These are phyloP conservation scores for Erythrobasidium hasegawianum DNA, from an alignment of 1,284 basidiomycete species.

Conservation along the genomic window DNA sequence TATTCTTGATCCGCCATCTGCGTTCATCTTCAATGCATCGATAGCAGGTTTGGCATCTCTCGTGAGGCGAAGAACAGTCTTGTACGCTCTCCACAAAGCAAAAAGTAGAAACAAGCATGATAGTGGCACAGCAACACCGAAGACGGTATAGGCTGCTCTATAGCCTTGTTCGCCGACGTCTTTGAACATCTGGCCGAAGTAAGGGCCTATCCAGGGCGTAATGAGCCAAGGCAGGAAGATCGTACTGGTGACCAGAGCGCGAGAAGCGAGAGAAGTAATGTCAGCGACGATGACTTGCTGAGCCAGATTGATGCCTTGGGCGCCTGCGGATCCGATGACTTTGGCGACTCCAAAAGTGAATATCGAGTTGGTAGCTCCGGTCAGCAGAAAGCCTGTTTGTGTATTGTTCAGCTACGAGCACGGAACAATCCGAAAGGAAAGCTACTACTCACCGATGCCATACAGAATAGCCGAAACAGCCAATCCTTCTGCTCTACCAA, in stretches of 20 bases:
- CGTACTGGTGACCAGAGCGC: conserved; percentile 45
- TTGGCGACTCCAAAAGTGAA: conserved; percentile 40
- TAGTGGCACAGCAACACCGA: conserved; percentile 44
- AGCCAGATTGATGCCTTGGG: conserved; percentile 45
- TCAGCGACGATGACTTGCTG: conserved; percentile 47
- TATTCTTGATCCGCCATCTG: conserved; percentile 1
- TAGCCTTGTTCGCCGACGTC: conserved; percentile 43
- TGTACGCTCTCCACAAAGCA: conserved; percentile 15
- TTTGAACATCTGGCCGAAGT: conserved; percentile 42
- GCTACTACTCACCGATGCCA: conserved; percentile 36
- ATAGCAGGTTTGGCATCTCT: background rate
- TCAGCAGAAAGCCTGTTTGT: conserved; percentile 40
- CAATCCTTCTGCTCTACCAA: conserved; percentile 46
- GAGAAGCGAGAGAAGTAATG: conserved; percentile 45
- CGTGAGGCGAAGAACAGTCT: conserved; percentile 2
- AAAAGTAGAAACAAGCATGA: conserved; percentile 34
- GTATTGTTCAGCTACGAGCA: background rate
- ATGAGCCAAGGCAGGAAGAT: conserved; percentile 46
- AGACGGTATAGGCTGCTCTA: conserved; percentile 43
- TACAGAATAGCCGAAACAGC: conserved; percentile 44
- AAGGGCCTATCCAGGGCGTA: conserved; percentile 45
- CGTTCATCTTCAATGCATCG: conserved; percentile 16
- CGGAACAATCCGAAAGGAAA: background rate
- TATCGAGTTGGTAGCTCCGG: conserved; percentile 39
- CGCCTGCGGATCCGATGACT: conserved; percentile 43